These are phyloP conservation scores for Pleurotus salmoneostramineus DNA, from an alignment of 768 basidiomycete species.

Conservation along the genomic window DNA sequence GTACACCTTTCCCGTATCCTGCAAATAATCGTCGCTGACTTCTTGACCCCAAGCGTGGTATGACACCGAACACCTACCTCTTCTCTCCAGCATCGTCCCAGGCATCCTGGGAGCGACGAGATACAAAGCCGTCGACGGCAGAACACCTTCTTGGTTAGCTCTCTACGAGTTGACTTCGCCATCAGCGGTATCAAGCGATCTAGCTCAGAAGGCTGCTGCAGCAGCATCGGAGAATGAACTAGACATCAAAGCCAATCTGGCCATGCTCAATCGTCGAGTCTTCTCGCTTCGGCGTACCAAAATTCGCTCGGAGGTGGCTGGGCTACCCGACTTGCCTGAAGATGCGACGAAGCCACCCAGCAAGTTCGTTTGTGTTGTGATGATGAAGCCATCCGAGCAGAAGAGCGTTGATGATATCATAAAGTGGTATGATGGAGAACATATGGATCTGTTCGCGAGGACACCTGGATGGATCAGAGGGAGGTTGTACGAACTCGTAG, in stretches of 20 bases:
- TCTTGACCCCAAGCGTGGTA: too few species aligned
- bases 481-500: slow-evolving; percentile 21
- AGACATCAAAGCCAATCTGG: background rate
- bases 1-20: too few species aligned
- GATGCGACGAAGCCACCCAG: slow-evolving; percentile 8
- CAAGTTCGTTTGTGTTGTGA: slow-evolving; percentile 16
- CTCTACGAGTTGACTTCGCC: too few species aligned
- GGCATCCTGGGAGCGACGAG: too few species aligned
- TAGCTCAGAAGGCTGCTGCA: too few species aligned
- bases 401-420: slow-evolving; percentile 20
- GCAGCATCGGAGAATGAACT: background rate
- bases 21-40: too few species aligned
- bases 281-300: background rate
- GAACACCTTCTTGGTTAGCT: too few species aligned
- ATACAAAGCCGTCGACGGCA: too few species aligned
- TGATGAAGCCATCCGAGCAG: slow-evolving; percentile 9
- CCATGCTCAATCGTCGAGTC: background rate
- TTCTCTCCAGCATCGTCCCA: too few species aligned
- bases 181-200: too few species aligned
- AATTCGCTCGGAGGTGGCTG: background rate
- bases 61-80: too few species aligned
- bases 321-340: background rate
- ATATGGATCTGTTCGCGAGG: slow-evolving; percentile 20
- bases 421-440: slow-evolving; percentile 27
- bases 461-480: slow-evolving; percentile 26